These are phyloP conservation scores for Daedaleopsis nitida DNA, from an alignment of 768 basidiomycete species.

Conservation along the genomic window DNA sequence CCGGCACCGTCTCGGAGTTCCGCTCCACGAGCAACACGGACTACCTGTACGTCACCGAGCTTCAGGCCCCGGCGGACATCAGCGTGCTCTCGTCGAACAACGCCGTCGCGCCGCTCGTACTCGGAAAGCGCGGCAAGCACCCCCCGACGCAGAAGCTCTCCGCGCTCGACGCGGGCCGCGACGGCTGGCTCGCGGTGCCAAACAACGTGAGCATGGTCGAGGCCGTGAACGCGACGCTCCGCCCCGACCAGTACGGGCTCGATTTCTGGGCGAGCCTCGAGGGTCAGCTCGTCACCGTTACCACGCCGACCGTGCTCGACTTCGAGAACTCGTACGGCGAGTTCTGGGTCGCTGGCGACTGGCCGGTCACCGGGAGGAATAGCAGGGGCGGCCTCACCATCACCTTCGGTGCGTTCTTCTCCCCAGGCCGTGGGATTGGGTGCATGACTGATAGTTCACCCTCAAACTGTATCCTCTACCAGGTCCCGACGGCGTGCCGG, in stretches of 20 bases:
- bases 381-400: slow-evolving; percentile 56
- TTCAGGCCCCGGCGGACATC: slow-evolving; percentile 50
- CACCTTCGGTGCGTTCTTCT: slow-evolving; percentile 42
- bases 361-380: slow-evolving; percentile 57
- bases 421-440: background rate
- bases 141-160: slow-evolving; percentile 54
- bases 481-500: slow-evolving; percentile 55
- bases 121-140: slow-evolving; percentile 45
- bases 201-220: slow-evolving; percentile 53
- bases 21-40: slow-evolving; percentile 44
- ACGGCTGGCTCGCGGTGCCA: slow-evolving; percentile 57
- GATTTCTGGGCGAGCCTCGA: slow-evolving; percentile 68
- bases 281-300: slow-evolving; percentile 57
- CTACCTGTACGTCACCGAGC: slow-evolving; percentile 51
- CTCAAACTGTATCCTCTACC: background rate
- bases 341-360: slow-evolving; percentile 60
- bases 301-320: slow-evolving; percentile 45
- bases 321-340: slow-evolving; percentile 57
- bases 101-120: slow-evolving; percentile 48
- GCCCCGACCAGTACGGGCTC: slow-evolving; percentile 53
- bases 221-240: slow-evolving; percentile 45
- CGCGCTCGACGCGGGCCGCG: slow-evolving; percentile 51
- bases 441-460: background rate
- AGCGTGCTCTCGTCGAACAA: slow-evolving; percentile 48
- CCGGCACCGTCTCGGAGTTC: slow-evolving; percentile 51